Conservation (phyloP, 257 asterid genomes). For the Coffea canephora region DNA sequence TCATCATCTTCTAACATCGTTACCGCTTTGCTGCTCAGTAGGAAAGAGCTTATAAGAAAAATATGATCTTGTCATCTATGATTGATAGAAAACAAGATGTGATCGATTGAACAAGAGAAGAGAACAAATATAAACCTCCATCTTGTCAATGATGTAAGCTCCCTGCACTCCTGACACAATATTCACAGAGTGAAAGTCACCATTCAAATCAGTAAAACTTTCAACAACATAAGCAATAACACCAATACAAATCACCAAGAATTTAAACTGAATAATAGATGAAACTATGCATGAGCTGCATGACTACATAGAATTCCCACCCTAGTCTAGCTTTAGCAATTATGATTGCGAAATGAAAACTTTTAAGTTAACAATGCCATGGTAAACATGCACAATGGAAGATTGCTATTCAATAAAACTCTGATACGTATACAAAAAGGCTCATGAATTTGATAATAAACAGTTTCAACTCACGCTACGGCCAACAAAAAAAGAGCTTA, state of each 20-base stretch:
- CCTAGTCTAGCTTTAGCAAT: background rate
- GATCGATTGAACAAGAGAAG: background rate
- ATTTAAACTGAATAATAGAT: too few species aligned
- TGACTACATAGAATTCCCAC: background rate
- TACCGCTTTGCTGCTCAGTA: constrained; percentile 75
- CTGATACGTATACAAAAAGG: background rate
- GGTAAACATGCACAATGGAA: background rate
- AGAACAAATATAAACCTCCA: constrained; percentile 63
- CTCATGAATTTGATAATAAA: background rate
- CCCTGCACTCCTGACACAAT: constrained; percentile 73
- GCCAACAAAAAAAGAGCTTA: background rate
- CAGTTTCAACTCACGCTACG: background rate
- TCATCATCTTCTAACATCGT: constrained; percentile 88
- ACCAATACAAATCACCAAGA: background rate
- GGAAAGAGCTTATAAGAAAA: constrained; percentile 14
- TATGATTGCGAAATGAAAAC: background rate
- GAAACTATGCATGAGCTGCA: background rate
- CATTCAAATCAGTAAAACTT: constrained; percentile 4
- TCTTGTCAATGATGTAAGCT: constrained; percentile 82
- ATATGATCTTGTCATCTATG: background rate
- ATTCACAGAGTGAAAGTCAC: constrained; percentile 15
- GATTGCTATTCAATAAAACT: background rate
- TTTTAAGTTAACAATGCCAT: background rate
- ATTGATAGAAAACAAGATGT: background rate
- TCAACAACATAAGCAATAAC: background rate